Conservation (phyloP, 2,329 filamentous ascomycete genomes). For the Fusarium sp. region DNA sequence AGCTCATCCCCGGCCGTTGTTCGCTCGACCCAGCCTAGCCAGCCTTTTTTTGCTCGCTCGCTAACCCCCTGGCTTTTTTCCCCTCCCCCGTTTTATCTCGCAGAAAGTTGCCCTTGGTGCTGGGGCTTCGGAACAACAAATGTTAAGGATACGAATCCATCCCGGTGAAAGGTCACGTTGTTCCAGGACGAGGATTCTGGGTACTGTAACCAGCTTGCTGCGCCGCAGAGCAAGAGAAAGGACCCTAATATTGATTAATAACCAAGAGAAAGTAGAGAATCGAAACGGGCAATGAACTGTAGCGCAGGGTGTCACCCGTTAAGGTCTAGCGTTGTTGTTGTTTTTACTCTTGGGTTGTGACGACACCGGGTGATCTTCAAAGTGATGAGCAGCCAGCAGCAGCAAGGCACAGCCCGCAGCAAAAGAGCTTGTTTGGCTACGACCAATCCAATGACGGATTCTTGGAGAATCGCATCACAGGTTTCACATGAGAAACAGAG, state of each 20-base stretch:
- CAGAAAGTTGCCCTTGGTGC: background rate
- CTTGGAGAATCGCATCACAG: background rate
- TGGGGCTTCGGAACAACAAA: background rate
- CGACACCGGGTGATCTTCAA: background rate
- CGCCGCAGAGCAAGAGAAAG: conserved; percentile 20
- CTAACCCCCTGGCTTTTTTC: background rate
- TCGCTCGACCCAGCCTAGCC: background rate
- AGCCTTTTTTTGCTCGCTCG: background rate
- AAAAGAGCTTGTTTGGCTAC: background rate
- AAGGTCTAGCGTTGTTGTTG: conserved; percentile 1
- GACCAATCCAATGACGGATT: background rate
- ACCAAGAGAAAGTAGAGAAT: background rate
- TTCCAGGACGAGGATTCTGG: conserved; percentile 19
- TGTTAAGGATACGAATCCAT: conserved; percentile 25
- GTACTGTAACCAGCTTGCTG: conserved; percentile 35
- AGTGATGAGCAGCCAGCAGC: background rate
- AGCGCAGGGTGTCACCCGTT: conserved; percentile 26
- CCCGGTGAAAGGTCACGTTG: background rate
- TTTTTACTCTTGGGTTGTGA: background rate
- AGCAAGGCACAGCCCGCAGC: conserved; percentile 1
- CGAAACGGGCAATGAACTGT: background rate
- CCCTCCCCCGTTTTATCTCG: background rate
- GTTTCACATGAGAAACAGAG: conserved; percentile 1
- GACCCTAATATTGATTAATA: conserved; percentile 27
- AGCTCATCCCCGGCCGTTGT: background rate